Percentiles rank a stretch among this genome's conserved stretches.
These are phyloP conservation scores for Phytophthora agathidicida DNA, from an alignment of 352 stramenopile genomes.

Conservation along the genomic window DNA sequence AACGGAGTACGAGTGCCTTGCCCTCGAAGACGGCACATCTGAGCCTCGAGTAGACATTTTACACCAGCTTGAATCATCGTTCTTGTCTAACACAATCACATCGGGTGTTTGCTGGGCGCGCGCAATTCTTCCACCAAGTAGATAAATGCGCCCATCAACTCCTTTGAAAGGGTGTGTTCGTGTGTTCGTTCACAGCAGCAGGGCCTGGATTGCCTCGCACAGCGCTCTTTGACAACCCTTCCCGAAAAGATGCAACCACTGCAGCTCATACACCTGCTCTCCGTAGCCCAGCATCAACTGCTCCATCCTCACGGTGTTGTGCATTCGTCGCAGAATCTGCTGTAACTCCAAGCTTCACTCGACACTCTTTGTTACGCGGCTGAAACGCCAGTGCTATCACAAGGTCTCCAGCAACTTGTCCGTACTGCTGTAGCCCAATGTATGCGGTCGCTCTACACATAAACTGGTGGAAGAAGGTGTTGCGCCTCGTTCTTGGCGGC, in stretches of 20 bases:
- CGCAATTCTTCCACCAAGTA: conserved; percentile 66
- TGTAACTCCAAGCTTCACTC: conserved; percentile 42
- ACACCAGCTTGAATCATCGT: conserved; percentile 60
- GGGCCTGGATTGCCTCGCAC: conserved; percentile 75
- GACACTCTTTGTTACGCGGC: conserved; percentile 58
- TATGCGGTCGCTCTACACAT: conserved; percentile 61
- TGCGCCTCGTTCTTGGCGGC: conserved; percentile 46
- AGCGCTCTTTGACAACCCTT: conserved; percentile 48
- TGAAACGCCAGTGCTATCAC: conserved; percentile 50
- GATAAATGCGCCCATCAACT: conserved; percentile 26
- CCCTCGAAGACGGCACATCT: conserved; percentile 42
- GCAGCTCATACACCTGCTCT: conserved; percentile 35
- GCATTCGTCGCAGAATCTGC: conserved; percentile 16
- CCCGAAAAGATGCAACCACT: conserved; percentile 36
- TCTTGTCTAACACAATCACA: conserved; percentile 53
- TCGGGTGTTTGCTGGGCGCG: conserved; percentile 59
- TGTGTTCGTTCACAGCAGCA: conserved; percentile 66
- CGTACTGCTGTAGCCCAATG: conserved; percentile 31
- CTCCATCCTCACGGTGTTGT: too few species aligned
- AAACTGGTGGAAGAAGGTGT: conserved; percentile 49
- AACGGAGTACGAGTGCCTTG: conserved; percentile 56
- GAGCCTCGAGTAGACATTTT: conserved; percentile 26
- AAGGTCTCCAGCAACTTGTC: conserved; percentile 48
- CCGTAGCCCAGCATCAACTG: conserved; percentile 11
- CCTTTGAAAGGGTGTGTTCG: conserved; percentile 54